Evolutionary conservation across 768 basidiomycete genomes (phyloP).

Genomic region (Russula lepida): DNA sequence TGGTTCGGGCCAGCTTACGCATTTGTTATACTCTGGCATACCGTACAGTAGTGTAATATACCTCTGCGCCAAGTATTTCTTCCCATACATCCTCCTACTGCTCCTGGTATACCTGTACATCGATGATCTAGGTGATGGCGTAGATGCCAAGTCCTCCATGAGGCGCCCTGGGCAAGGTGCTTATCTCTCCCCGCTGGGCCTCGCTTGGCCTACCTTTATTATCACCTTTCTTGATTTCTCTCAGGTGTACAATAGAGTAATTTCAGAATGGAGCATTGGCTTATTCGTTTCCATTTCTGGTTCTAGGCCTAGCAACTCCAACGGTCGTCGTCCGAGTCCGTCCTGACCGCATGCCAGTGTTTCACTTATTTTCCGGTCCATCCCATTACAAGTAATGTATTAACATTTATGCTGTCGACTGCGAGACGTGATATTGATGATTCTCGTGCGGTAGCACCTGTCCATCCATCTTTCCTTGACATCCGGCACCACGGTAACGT

Average conservation of each 20-base stretch:
- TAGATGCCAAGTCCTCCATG: not conserved
- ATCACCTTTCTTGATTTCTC: constrained; percentile 7
- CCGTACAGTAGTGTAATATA: constrained; percentile 21
- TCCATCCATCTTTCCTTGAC: not conserved
- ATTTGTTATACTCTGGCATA: constrained; percentile 18
- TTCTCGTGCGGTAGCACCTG: not conserved
- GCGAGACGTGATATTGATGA: constrained; percentile 1
- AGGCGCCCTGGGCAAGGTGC: not conserved
- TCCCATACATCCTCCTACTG: not conserved
- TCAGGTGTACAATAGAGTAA: constrained; percentile 14
- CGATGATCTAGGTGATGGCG: not conserved
- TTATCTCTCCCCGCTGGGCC: not conserved
- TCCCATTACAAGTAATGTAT: not conserved
- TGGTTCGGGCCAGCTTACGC: not conserved
- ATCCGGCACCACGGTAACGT: not conserved
- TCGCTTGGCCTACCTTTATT: not conserved
- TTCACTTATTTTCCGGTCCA: not conserved
- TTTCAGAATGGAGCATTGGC: constrained; percentile 1
- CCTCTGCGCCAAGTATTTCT: constrained; percentile 3
- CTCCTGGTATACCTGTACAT: not conserved
- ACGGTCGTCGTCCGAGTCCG: not conserved
- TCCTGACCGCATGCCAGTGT: not conserved
- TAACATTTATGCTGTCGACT: not conserved
- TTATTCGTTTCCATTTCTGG: not conserved
- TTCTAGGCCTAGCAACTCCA: not conserved